These are phyloP conservation scores for Urochloa ruziziensis DNA, from an alignment of 176 grass and related monocot species.

Conservation along the genomic window DNA sequence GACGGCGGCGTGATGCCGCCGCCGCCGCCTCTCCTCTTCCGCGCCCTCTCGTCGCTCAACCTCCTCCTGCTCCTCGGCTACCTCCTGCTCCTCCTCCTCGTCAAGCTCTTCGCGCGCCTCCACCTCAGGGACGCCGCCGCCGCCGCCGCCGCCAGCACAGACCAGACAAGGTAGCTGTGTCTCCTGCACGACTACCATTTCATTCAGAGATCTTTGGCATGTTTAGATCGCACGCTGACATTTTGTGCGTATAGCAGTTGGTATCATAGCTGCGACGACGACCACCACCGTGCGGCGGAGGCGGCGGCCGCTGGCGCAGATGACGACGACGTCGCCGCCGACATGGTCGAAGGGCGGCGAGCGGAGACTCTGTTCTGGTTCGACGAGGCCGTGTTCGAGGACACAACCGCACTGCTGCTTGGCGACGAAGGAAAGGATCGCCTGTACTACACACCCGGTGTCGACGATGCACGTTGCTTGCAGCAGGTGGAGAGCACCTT, in stretches of 20 bases:
- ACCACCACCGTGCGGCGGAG: neutral
- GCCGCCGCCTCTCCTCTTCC: slow-evolving; percentile 39
- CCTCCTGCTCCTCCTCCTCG: slow-evolving; percentile 63
- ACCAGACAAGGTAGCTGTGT: slow-evolving; percentile 16
- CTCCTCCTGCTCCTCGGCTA: slow-evolving; percentile 54
- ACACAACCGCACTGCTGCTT: slow-evolving; percentile 37
- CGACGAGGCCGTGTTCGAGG: slow-evolving; percentile 59
- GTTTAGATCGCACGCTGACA: neutral
- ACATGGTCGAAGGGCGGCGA: slow-evolving; percentile 7
- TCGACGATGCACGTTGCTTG: slow-evolving; percentile 31
- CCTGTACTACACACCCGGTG: neutral
- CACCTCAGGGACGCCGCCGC: slow-evolving; percentile 7
- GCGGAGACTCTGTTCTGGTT: slow-evolving; percentile 56
- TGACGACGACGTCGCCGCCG: neutral
- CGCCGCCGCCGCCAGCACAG: neutral
- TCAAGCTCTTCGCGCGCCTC: slow-evolving; percentile 55
- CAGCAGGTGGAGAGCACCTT: slow-evolving; percentile 38
- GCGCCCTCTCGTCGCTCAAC: slow-evolving; percentile 35
- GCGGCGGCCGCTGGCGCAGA: neutral
- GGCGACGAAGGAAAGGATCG: slow-evolving; percentile 58
- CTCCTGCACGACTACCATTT: neutral
- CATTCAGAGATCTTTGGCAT: neutral
- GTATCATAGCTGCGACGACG: neutral
- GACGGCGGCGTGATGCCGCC: slow-evolving; percentile 24
- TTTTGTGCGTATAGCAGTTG: neutral